Evolutionary conservation across 164 flowering plant genomes (phyloP).

Genomic region (Stephania yunnanensis): DNA sequence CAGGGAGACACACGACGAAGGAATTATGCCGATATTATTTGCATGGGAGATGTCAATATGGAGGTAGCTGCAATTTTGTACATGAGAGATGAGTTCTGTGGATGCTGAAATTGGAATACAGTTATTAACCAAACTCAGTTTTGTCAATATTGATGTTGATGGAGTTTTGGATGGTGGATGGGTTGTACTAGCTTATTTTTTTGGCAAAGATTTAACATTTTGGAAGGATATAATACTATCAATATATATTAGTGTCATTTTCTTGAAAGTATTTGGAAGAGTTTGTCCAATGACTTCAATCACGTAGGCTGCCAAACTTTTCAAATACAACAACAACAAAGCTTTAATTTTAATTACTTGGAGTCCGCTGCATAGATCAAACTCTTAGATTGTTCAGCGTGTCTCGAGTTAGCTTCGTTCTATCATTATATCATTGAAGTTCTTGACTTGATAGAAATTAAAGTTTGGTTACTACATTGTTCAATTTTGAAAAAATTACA

Average conservation of each 20-base stretch:
- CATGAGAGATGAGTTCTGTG: conserved; percentile 28
- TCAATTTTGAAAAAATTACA: no score
- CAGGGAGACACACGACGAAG: neutral
- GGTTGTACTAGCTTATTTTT: neutral
- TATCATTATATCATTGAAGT: no score
- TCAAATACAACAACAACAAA: no score
- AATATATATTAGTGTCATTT: neutral
- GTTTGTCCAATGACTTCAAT: no score
- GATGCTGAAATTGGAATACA: neutral
- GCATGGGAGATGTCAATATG: conserved; percentile 54
- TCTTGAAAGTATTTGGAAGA: no score
- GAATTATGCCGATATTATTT: conserved; percentile 39
- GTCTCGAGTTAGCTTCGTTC: no score
- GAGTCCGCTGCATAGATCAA: no score
- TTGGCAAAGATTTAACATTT: neutral
- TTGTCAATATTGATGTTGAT: neutral
- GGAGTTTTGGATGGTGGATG: neutral
- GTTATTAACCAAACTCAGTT: neutral
- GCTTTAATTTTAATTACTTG: no score
- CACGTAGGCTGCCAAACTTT: no score
- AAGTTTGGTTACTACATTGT: no score
- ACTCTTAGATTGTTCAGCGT: no score
- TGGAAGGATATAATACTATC: neutral
- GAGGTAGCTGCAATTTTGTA: conserved; percentile 53
- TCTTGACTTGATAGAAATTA: no score